Conservation (phyloP, 225 moss, liverwort and hornwort species). For the Pleurozium schreberi region DNA sequence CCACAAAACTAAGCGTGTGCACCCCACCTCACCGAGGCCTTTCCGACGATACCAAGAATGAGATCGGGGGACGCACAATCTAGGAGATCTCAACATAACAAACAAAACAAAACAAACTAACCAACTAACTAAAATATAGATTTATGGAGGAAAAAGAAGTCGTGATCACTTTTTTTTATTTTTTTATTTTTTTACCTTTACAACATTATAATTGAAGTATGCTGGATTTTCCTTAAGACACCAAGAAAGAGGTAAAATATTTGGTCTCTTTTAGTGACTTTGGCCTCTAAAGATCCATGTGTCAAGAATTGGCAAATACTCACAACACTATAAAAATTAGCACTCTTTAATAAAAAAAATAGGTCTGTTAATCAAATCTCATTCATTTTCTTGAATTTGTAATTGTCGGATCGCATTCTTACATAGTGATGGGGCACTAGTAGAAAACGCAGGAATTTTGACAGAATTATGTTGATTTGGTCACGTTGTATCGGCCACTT, state of each 20-base stretch:
- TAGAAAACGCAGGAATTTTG: too few relatives aligned
- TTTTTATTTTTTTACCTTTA: not conserved
- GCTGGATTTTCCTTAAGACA: not conserved
- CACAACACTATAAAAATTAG: not conserved
- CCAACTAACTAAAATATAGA: too few relatives aligned
- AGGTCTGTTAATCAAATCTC: not conserved
- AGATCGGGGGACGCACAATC: too few relatives aligned
- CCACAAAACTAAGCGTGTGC: too few relatives aligned
- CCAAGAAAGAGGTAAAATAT: not conserved
- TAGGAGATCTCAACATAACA: too few relatives aligned
- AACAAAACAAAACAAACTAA: too few relatives aligned
- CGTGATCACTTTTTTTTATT: not conserved
- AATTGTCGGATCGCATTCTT: not conserved
- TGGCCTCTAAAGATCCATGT: too few relatives aligned
- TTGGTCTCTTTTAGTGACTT: not conserved
- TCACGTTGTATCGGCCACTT: too few relatives aligned
- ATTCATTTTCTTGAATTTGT: not conserved
- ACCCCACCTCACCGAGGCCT: too few relatives aligned
- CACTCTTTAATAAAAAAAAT: not conserved
- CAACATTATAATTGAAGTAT: not conserved
- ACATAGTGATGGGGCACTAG: too few relatives aligned
- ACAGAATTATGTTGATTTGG: too few relatives aligned
- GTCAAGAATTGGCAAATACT: not conserved
- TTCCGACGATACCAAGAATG: too few relatives aligned
- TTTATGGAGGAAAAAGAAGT: not conserved